Percentiles rank a stretch among this genome's conserved stretches.
phyloP scores from a whole-genome alignment of 139 green algal genomes.

The Closterium sp. region DNA sequence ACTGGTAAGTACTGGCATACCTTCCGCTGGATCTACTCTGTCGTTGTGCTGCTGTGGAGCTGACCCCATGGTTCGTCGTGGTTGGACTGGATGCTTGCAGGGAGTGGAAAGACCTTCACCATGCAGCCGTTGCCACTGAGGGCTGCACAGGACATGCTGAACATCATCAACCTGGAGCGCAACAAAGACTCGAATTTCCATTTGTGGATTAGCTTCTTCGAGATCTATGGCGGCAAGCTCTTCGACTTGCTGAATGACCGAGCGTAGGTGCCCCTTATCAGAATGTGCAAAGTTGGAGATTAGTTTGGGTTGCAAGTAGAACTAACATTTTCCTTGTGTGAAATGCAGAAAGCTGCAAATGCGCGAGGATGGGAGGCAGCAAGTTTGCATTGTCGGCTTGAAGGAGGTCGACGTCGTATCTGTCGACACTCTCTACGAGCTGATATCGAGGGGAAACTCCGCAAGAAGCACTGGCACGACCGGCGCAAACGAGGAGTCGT shows the following conservation, averaged over 20 bases:
- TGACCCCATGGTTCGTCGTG: not conserved
- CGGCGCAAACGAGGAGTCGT: conserved; percentile 94
- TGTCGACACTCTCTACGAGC: conserved; percentile 42
- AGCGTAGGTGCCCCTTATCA: not conserved
- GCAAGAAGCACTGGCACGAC: conserved; percentile 81
- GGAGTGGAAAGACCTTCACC: conserved; percentile 94
- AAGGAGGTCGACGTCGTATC: conserved; percentile 61
- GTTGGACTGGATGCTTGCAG: conserved; percentile 11
- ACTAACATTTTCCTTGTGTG: not conserved
- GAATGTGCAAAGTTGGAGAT: not conserved
- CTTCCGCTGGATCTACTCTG: not conserved
- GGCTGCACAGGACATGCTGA: conserved; percentile 83
- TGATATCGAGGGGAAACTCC: conserved; percentile 69
- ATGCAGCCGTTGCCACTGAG: conserved; percentile 91
- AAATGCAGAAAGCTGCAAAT: conserved; percentile 78
- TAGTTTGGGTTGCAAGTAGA: not conserved
- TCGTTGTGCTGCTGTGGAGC: not conserved
- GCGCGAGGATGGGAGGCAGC: conserved; percentile 85
- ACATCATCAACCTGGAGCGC: conserved; percentile 55
- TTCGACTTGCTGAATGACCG: conserved; percentile 93
- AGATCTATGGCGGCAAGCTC: conserved; percentile 97
- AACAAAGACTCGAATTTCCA: conserved; percentile 56
- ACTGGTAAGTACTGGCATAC: conserved; percentile 39
- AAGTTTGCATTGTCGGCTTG: conserved; percentile 80
- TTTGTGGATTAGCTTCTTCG: conserved; percentile 84